Evolutionary conservation across 192 early-diverging fungal genomes (phyloP), one percentile per base, ranked within the genome.

Genomic region (Coemansia sp.): DNA sequence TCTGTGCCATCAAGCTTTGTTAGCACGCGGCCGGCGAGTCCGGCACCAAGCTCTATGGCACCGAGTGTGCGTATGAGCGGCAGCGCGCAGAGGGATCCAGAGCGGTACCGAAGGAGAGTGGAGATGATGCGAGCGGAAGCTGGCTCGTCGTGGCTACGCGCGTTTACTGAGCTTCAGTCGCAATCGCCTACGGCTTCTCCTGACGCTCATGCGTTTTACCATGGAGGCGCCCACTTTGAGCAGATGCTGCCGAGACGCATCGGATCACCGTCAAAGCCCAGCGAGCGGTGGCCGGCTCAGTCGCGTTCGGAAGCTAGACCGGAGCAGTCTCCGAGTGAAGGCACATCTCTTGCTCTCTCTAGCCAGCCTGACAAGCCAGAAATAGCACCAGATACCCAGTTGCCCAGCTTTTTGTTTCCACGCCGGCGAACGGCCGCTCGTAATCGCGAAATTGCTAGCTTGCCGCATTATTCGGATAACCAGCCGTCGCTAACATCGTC

Each of bases 71-170:
- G 76, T 39, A 70, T 61, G 38, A 48, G 67, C 27, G 31, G 32
- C 38, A 17, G 45, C 29, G n/a, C 53, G 8, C 25, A 55, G n/a
- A 69, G 69, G 1, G 82, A 84, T 45, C 82, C 82, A 1, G 82
- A 84, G 63, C 53, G 74, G 25, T 84, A 76, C 66, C 77, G 82
- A n/a, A 67, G 77, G 4, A 66, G 69, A 11, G 77, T 84, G 21
- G 82, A 84, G 74, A 74, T 79, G 74, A 84, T 84, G 76, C 76
- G 82, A 3, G 82, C 82, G 0, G 82, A 84, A 46, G 82, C 82
- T 1, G 82, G 82, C 2, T 73, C 77, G 1, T 76, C 74, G 32
- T 84, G 82, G 82, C 70, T 84, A 11, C 73, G 77, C 10, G 82
- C 82, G 10, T 84, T 84, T 66, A 71, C 77, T 1, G 82, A 84